Conservation (phyloP, 768 basidiomycete species). For the Pleurotus djamor region DNA sequence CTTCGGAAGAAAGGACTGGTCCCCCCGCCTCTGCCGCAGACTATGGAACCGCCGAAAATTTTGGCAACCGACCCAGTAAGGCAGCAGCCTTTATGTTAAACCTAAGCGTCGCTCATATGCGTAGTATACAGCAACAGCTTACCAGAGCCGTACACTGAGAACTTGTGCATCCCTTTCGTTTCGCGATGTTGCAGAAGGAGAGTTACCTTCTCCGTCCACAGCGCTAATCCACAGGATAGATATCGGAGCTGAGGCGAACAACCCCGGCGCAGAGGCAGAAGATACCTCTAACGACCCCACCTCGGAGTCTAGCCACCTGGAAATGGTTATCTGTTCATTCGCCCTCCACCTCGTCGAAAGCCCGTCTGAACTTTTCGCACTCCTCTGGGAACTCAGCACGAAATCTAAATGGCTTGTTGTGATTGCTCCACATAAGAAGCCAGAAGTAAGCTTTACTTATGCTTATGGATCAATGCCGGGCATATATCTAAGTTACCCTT, state of each 20-base stretch:
- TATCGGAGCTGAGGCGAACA: too few species aligned
- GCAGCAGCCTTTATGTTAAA: background rate
- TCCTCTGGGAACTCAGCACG: conserved; percentile 63
- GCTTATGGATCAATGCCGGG: background rate
- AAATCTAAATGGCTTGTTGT: conserved; percentile 66
- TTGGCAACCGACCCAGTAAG: conserved; percentile 47
- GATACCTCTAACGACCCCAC: background rate
- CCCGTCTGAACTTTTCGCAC: conserved; percentile 58
- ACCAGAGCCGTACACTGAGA: conserved; percentile 49
- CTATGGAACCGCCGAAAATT: background rate
- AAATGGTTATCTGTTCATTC: conserved; percentile 73
- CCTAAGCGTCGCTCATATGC: conserved; percentile 1
- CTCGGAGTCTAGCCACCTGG: conserved; percentile 23
- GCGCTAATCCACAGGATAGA: background rate
- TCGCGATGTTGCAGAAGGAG: conserved; percentile 57
- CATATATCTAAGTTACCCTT: background rate
- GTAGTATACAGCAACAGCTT: conserved; percentile 63
- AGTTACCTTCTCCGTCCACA: conserved; percentile 26
- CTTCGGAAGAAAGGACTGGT: conserved; percentile 3
- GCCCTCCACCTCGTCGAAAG: conserved; percentile 68
- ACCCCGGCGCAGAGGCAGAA: background rate
- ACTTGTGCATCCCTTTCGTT: conserved; percentile 61
- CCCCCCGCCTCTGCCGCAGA: background rate
- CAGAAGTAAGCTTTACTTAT: conserved; percentile 43
- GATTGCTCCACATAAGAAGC: conserved; percentile 75